phyloP scores from a whole-genome alignment of 1,284 basidiomycete species.

The Apiotrichum porosum region DNA sequence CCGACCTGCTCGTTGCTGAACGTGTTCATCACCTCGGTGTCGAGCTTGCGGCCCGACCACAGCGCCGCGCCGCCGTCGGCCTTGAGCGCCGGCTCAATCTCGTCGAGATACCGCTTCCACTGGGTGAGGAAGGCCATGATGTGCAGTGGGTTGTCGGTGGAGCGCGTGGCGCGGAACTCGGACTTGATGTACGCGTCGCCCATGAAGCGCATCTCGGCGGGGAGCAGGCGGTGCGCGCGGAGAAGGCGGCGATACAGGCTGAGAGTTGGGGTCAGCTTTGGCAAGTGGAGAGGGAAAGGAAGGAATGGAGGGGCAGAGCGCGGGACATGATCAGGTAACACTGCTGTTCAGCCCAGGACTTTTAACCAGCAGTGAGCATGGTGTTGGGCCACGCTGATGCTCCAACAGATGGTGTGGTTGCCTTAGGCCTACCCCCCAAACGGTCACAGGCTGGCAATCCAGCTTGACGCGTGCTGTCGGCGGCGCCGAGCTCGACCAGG shows the following conservation, averaged over 20 bases:
- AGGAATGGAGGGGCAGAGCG: slow-evolving; percentile 14
- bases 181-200: slow-evolving; percentile 86
- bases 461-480: too few species aligned
- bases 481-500: too few species aligned
- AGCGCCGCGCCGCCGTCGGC: slow-evolving; percentile 21
- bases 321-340: too few species aligned
- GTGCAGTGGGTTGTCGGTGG: slow-evolving; percentile 76
- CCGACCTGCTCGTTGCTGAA: slow-evolving; percentile 83
- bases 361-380: too few species aligned
- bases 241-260: slow-evolving; percentile 77
- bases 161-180: slow-evolving; percentile 75
- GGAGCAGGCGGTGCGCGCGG: slow-evolving; percentile 69
- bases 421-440: too few species aligned
- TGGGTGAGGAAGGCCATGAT: slow-evolving; percentile 88
- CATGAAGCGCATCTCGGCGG: slow-evolving; percentile 73
- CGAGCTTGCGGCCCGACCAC: slow-evolving; percentile 67
- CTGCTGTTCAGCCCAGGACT: too few species aligned
- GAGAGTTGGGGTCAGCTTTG: too few species aligned
- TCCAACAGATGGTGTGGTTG: too few species aligned
- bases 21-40: slow-evolving; percentile 74
- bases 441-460: too few species aligned
- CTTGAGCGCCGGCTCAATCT: slow-evolving; percentile 48
- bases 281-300: too few species aligned
- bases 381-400: too few species aligned
- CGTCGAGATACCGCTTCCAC: slow-evolving; percentile 86